Conservation (phyloP, 2,329 filamentous ascomycete genomes). For the Pezicula rhizophila region DNA sequence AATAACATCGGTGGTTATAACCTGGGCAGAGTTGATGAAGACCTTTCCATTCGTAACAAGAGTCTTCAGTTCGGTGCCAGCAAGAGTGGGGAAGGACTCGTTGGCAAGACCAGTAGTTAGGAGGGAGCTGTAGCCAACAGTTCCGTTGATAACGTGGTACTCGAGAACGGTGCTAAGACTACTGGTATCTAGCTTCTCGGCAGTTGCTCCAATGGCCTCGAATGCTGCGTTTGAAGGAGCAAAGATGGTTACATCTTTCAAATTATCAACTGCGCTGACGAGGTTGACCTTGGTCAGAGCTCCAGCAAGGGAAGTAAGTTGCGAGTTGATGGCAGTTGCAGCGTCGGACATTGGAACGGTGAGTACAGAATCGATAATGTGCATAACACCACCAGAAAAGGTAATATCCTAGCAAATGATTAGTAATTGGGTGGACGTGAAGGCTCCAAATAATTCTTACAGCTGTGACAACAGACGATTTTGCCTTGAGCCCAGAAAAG, state of each 20-base stretch:
- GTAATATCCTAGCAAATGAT: conserved; percentile 30
- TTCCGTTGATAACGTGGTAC: conserved; percentile 27
- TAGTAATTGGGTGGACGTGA: not conserved
- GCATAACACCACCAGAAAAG: conserved; percentile 41
- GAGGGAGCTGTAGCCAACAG: conserved; percentile 20
- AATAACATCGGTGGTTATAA: conserved; percentile 28
- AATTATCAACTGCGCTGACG: conserved; percentile 29
- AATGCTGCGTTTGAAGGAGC: conserved; percentile 27
- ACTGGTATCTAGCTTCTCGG: conserved; percentile 14
- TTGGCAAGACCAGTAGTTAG: conserved; percentile 30
- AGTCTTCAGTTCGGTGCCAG: conserved; percentile 22
- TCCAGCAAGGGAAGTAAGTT: conserved; percentile 28
- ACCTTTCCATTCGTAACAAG: conserved; percentile 23
- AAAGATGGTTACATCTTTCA: conserved; percentile 44
- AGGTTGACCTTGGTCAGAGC: conserved; percentile 25
- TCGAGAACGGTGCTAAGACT: conserved; percentile 21
- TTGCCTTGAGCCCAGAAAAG: conserved; percentile 30
- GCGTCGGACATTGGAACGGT: conserved; percentile 34
- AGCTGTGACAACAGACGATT: conserved; percentile 31
- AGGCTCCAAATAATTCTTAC: not conserved
- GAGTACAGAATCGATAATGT: conserved; percentile 44
- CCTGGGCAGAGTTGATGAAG: conserved; percentile 32
- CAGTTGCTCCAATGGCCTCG: conserved; percentile 23
- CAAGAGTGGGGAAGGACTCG: conserved; percentile 19
- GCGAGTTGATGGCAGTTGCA: conserved; percentile 26